phyloP scores from a whole-genome alignment of 768 basidiomycete genomes.

The Rhizopogon sp. region DNA sequence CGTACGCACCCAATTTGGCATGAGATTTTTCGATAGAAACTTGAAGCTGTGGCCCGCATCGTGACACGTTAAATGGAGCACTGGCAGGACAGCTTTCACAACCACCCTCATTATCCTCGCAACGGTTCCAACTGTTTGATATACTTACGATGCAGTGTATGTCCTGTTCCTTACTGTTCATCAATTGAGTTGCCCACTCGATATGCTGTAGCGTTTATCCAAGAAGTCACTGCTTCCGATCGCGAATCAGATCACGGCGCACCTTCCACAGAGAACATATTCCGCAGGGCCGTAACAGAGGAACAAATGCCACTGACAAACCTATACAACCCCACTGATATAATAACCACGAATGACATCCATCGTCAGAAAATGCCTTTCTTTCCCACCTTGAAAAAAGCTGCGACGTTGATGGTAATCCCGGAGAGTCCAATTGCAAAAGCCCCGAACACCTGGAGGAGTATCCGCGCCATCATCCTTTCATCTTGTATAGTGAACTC shows the following conservation, averaged over 20 bases:
- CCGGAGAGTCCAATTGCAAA: conserved; percentile 34
- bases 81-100: too few species aligned
- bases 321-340: not conserved
- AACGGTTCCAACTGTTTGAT: too few species aligned
- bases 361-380: conserved; percentile 1
- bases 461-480: conserved; percentile 48
- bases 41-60: too few species aligned
- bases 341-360: conserved; percentile 3
- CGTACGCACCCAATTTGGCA: too few species aligned
- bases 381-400: conserved; percentile 11
- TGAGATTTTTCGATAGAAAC: too few species aligned
- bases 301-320: not conserved
- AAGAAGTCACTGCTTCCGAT: too few species aligned
- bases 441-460: conserved; percentile 40
- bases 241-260: not conserved
- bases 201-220: too few species aligned
- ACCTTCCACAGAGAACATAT: not conserved
- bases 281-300: not conserved
- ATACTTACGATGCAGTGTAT: not conserved
- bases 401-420: conserved; percentile 24
- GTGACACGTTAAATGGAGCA: too few species aligned
- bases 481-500: conserved; percentile 49
- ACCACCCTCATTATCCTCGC: too few species aligned
- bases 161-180: not conserved
- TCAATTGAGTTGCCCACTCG: too few species aligned